phyloP scores from a whole-genome alignment of 129 eudicot genomes.

The Artemisia argyi region DNA sequence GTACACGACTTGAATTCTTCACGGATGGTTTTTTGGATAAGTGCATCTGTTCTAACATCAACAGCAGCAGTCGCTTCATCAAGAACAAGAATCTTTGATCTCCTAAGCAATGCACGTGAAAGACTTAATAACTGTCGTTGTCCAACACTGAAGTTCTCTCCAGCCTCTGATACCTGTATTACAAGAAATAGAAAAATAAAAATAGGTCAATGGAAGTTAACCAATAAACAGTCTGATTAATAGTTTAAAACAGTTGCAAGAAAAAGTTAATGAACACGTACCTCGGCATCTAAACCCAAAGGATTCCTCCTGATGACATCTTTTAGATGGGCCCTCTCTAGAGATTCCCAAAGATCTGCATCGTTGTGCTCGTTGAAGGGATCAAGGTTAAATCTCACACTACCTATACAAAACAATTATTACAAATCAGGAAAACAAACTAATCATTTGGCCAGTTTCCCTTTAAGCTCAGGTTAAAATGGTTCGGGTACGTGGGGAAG shows the following conservation, averaged over 20 bases:
- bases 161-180: conserved; percentile 83
- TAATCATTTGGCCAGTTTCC: too few species aligned
- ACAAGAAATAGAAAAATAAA: conserved; percentile 12
- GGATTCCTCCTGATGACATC: conserved; percentile 84
- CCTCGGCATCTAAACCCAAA: conserved; percentile 95
- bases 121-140: conserved; percentile 93
- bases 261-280: conserved; percentile 25
- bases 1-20: conserved; percentile 95
- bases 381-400: conserved; percentile 91
- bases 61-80: conserved; percentile 99
- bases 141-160: conserved; percentile 97
- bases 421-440: conserved; percentile 17
- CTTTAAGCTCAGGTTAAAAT: too few species aligned
- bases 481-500: too few species aligned
- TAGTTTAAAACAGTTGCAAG: not conserved
- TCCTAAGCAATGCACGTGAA: conserved; percentile 84
- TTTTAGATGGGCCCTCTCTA: conserved; percentile 90
- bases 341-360: conserved; percentile 94
- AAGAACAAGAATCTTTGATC: conserved; percentile 96
- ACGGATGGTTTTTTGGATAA: conserved; percentile 91
- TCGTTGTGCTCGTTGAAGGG: conserved; percentile 94
- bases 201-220: not conserved
- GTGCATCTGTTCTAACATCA: conserved; percentile 96
- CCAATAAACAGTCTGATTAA: not conserved
- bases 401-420: conserved; percentile 51